A percentile compares a stretch with the other conserved stretches of the same genome.
Evolutionary conservation across 345 rosid species (phyloP).

Genomic region (Capsella bursapastoris): DNA sequence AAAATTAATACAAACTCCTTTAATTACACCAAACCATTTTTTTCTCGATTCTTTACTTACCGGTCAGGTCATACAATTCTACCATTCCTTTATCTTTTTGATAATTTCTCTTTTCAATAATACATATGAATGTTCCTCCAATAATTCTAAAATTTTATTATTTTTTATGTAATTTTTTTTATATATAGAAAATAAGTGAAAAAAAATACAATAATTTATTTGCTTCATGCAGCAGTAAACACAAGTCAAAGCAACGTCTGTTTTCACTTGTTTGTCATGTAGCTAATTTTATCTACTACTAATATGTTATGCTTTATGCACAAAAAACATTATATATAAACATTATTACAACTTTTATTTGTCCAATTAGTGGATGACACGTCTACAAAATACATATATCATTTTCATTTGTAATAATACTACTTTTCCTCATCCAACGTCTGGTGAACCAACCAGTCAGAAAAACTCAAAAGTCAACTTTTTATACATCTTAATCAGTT

Average conservation of each 20-base stretch:
- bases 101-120: neutral
- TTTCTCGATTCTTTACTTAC: constrained; percentile 37
- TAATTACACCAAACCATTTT: constrained; percentile 39
- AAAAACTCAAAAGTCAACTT: constrained; percentile 43
- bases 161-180: neutral
- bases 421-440: constrained; percentile 46
- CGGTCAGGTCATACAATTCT: constrained; percentile 37
- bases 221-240: constrained; percentile 22
- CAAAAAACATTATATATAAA: neutral
- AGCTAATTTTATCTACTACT: constrained; percentile 26
- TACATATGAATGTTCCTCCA: neutral
- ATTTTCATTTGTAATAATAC: neutral
- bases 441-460: constrained; percentile 97
- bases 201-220: constrained; percentile 6
- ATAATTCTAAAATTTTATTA: neutral
- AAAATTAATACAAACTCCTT: neutral
- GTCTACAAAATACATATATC: neutral
- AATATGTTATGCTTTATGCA: constrained; percentile 35
- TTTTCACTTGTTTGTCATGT: constrained; percentile 37
- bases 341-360: constrained; percentile 11
- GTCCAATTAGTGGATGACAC: constrained; percentile 11
- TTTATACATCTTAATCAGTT: neutral
- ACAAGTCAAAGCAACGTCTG: constrained; percentile 41
- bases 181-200: neutral
- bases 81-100: constrained; percentile 1